Evolutionary conservation across 2,329 filamentous ascomycete genomes (phyloP).

Genomic region (Colletotrichum sp.): DNA sequence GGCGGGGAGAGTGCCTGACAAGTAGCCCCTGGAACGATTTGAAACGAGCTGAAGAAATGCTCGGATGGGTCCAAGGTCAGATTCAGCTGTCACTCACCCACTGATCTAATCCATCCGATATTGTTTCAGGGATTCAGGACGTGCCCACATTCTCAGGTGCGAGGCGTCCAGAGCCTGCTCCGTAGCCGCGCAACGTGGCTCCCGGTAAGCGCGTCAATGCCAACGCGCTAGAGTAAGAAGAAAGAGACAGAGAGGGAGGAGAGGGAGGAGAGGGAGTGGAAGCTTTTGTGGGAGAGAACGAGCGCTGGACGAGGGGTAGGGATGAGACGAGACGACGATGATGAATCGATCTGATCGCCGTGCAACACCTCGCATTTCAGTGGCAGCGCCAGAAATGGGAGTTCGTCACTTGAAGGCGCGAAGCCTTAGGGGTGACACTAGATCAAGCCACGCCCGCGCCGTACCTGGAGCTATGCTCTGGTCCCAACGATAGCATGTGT

Average conservation of each 20-base stretch:
- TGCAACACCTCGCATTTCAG: not conserved
- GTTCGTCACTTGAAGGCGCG: conserved; percentile 2
- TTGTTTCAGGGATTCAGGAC: conserved; percentile 5
- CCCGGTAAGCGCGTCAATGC: not conserved
- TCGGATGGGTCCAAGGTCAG: not conserved
- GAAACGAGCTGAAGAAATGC: conserved; percentile 10
- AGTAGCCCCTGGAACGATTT: not conserved
- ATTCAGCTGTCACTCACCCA: not conserved
- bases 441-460: not conserved
- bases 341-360: not conserved
- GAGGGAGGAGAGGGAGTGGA: not conserved
- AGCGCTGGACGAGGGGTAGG: not conserved
- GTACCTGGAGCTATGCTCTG: not conserved
- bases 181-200: not conserved
- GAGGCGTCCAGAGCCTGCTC: not conserved
- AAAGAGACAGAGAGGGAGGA: not conserved
- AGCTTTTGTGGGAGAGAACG: not conserved
- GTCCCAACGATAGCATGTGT: not conserved
- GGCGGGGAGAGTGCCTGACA: not conserved
- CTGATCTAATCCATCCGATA: not conserved
- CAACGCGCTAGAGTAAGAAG: not conserved
- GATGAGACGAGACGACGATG: not conserved
- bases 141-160: conserved; percentile 15
- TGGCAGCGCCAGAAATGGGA: not conserved
- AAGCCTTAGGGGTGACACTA: not conserved